Evolutionary conservation across 345 rosid genomes (phyloP).

Genomic region (Linum lewisii): DNA sequence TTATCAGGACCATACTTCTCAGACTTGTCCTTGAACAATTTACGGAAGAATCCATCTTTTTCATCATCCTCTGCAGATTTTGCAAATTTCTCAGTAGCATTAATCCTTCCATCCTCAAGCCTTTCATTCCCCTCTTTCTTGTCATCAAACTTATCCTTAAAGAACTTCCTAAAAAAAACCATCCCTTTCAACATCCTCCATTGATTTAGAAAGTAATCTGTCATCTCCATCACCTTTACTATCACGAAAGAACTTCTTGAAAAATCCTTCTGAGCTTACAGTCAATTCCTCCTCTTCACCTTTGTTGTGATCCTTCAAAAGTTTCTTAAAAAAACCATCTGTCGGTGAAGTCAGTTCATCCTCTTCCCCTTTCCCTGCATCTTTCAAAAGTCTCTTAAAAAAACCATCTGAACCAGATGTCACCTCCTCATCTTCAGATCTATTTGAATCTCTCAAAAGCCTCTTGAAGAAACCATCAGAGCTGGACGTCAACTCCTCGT

Average conservation of each 20-base stretch:
- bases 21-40: constrained; percentile 68
- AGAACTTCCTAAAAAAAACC: constrained; percentile 79
- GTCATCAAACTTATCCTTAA: constrained; percentile 71
- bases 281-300: constrained; percentile 61
- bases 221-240: constrained; percentile 49
- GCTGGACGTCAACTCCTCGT: constrained; percentile 8
- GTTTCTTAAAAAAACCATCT: constrained; percentile 70
- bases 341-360: constrained; percentile 66
- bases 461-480: constrained; percentile 8
- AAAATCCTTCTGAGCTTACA: constrained; percentile 65
- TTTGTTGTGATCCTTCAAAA: constrained; percentile 52
- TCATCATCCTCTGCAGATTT: constrained; percentile 78
- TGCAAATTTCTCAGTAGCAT: constrained; percentile 36
- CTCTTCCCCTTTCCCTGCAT: constrained; percentile 12
- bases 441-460: constrained; percentile 16
- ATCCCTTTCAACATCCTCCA: constrained; percentile 75
- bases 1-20: constrained; percentile 67
- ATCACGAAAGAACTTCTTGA: constrained; percentile 62
- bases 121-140: constrained; percentile 57
- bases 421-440: constrained; percentile 41
- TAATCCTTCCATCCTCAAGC: constrained; percentile 26
- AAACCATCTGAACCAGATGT: constrained; percentile 4
- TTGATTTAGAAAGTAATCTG: constrained; percentile 34
- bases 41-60: constrained; percentile 82
- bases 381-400: constrained; percentile 16